A percentile compares a stretch with the other conserved stretches of the same genome.
These are phyloP conservation scores for Syzygium aromaticum DNA, from an alignment of 345 rosid species.

Conservation along the genomic window DNA sequence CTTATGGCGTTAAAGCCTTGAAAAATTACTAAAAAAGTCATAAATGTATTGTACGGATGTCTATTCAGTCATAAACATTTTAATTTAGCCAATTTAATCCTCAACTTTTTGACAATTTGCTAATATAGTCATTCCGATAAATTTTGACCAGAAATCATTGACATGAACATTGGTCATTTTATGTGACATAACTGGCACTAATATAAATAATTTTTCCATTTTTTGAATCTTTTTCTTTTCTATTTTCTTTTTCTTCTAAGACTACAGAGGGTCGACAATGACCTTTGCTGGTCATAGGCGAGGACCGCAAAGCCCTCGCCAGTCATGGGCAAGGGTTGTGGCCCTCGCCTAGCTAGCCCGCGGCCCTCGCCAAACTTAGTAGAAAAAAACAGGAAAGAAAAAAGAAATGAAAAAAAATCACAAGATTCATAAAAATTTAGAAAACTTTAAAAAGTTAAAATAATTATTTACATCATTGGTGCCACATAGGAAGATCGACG, in stretches of 20 bases:
- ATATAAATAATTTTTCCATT: background rate
- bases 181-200: accelerated
- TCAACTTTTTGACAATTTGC: background rate
- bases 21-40: background rate
- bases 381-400: background rate
- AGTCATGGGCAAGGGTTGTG: background rate
- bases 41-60: background rate
- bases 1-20: background rate
- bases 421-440: background rate
- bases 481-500: accelerated
- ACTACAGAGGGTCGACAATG: background rate
- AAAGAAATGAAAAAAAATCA: background rate
- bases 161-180: accelerated
- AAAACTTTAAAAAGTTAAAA: background rate
- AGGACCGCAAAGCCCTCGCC: background rate
- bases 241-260: background rate
- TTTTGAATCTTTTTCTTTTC: background rate
- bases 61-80: background rate
- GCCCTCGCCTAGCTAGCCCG: background rate
- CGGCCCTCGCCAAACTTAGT: background rate
- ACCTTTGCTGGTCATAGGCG: background rate
- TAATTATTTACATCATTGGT: too few species aligned
- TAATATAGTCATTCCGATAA: background rate
- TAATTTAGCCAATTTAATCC: background rate
- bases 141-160: background rate